Evolutionary conservation across 163 green algal genomes (phyloP).

Genomic region (Scenedesmus sp.): DNA sequence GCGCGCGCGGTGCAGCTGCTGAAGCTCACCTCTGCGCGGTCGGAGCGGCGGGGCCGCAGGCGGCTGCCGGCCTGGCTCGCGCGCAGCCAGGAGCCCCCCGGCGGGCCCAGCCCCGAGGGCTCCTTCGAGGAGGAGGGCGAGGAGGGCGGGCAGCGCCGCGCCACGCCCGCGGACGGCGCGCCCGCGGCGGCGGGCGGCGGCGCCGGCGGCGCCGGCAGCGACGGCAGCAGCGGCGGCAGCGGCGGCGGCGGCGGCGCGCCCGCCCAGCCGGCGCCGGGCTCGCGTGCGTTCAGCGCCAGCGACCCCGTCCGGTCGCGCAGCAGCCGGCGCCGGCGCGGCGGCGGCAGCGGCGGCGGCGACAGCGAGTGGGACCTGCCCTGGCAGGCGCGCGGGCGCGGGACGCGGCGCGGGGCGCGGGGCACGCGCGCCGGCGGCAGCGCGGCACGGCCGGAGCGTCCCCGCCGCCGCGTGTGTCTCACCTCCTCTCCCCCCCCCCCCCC

Average conservation of each 20-base stretch:
- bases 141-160: too few species aligned
- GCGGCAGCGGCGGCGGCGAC: too few species aligned
- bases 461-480: neutral
- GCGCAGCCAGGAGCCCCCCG: slow-evolving; percentile 18
- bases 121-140: too few species aligned
- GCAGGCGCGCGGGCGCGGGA: slow-evolving; percentile 9
- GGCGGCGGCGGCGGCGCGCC: neutral
- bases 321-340: too few species aligned
- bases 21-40: slow-evolving; percentile 12
- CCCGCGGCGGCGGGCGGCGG: neutral
- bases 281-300: slow-evolving; percentile 15
- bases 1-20: slow-evolving; percentile 25
- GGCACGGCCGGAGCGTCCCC: neutral
- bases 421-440: neutral
- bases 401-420: neutral
- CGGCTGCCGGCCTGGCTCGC: slow-evolving; percentile 40
- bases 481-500: neutral
- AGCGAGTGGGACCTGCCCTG: neutral
- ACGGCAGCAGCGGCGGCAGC: neutral
- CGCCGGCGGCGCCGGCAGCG: neutral
- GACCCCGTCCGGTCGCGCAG: slow-evolving; percentile 7
- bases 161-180: too few species aligned
- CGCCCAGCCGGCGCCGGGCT: neutral
- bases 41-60: neutral
- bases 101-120: too few species aligned